A percentile compares a stretch with the other conserved stretches of the same genome.
These are phyloP conservation scores for Neonectria punicea DNA, from an alignment of 2,329 filamentous ascomycete species.

Conservation along the genomic window DNA sequence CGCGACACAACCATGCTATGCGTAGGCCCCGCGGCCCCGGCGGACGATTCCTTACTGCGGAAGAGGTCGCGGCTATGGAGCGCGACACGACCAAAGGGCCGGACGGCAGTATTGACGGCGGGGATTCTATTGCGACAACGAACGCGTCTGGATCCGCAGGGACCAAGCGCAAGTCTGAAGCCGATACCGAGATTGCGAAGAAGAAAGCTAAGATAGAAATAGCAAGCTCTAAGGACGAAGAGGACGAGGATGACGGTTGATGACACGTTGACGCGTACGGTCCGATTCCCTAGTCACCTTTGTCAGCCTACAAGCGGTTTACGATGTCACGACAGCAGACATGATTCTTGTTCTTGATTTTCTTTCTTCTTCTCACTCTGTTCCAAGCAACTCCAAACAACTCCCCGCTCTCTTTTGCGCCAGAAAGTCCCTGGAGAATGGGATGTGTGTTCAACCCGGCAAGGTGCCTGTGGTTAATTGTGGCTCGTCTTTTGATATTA, in stretches of 20 bases:
- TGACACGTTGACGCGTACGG: slow-evolving; percentile 24
- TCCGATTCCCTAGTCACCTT: slow-evolving; percentile 40
- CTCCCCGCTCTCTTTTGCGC: slow-evolving; percentile 11
- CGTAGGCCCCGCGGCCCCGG: slow-evolving; percentile 91
- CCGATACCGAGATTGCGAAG: slow-evolving; percentile 57
- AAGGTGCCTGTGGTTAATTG: slow-evolving; percentile 25
- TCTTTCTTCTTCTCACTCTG: slow-evolving; percentile 22
- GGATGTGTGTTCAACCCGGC: background rate
- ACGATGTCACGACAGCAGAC: slow-evolving; percentile 51
- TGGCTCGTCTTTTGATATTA: slow-evolving; percentile 26
- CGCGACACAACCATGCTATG: slow-evolving; percentile 98
- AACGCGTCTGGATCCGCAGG: slow-evolving; percentile 50
- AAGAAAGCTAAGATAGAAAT: slow-evolving; percentile 68
- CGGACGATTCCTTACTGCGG: slow-evolving; percentile 93
- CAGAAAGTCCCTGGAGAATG: slow-evolving; percentile 20
- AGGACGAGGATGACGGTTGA: slow-evolving; percentile 59
- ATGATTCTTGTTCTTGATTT: slow-evolving; percentile 40
- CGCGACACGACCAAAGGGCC: slow-evolving; percentile 64
- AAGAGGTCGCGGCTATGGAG: slow-evolving; percentile 93
- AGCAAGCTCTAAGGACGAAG: slow-evolving; percentile 50
- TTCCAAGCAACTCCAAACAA: background rate
- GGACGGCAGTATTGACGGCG: slow-evolving; percentile 46
- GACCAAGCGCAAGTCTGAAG: slow-evolving; percentile 71
- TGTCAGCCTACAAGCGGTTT: slow-evolving; percentile 45
- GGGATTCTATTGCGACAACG: slow-evolving; percentile 35